Conservation (phyloP, 2,329 filamentous ascomycete genomes). For the Aspergillus brunneoviolaceus region DNA sequence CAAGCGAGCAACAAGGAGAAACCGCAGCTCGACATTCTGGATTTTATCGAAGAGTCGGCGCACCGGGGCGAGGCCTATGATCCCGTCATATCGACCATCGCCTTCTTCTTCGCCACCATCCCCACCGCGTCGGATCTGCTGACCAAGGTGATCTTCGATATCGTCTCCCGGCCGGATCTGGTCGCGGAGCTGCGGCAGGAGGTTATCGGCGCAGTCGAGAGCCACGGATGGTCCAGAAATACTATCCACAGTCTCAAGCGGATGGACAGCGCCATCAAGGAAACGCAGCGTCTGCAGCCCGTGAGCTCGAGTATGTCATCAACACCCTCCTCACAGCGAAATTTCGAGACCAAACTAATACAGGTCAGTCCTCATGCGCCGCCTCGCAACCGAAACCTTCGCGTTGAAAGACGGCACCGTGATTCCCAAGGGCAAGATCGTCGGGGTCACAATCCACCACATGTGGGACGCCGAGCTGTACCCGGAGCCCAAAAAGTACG, state of each 20-base stretch:
- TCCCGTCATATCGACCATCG: conserved; percentile 21
- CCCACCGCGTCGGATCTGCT: conserved; percentile 26
- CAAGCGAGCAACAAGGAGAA: conserved; percentile 3
- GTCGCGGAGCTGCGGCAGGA: conserved; percentile 22
- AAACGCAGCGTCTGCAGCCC: conserved; percentile 37
- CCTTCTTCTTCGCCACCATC: conserved; percentile 19
- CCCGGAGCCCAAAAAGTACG: conserved; percentile 7
- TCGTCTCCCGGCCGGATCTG: conserved; percentile 12
- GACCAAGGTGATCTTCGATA: conserved; percentile 22
- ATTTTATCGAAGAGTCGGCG: conserved; percentile 24
- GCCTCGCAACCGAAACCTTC: conserved; percentile 3
- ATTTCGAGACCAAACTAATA: too few relatives aligned
- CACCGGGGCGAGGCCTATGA: conserved; percentile 21
- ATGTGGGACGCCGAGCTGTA: conserved; percentile 12
- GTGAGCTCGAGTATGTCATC: conserved; percentile 17
- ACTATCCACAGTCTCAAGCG: conserved; percentile 41
- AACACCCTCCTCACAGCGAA: too few relatives aligned
- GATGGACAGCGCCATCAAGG: conserved; percentile 47
- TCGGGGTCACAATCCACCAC: conserved; percentile 5
- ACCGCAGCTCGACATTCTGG: conserved; percentile 8
- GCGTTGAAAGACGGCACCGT: conserved; percentile 13
- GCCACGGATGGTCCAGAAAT: conserved; percentile 34
- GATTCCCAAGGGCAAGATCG: conserved; percentile 3
- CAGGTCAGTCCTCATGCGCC: not conserved
- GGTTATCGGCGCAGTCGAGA: conserved; percentile 17